Base-by-base conservation (phyloP, 139 green algal genomes). In the Klebsormidium nitens region DNA sequence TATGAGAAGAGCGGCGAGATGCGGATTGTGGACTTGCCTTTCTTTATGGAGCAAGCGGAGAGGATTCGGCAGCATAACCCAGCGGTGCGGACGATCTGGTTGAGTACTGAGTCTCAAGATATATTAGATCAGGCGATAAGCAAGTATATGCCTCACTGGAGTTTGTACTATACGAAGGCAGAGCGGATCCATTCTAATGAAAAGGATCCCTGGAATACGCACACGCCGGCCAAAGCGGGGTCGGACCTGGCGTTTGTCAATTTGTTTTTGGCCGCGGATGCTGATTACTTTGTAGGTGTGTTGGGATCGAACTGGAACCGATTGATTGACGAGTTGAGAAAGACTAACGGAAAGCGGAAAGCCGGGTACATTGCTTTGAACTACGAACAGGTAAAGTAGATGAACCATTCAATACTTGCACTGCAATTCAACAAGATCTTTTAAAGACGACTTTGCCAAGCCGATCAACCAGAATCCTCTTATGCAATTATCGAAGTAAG, bases 281-380 rank as follows among this genome's bases (percentile, higher is more conserved):
- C n/a, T 64, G 40, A 71, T 31, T 69, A 69, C 47, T 71, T 71
- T 63, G 63, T 71, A 26, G 63, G 63, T 17, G 26, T 28, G 17
- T 34, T 71, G 2, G 63, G 47, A 19, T 71, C 63, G 29, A 71
- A 71, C 48, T 71, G 63, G 63, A 46, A 61, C 52, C 29, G 63
- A 11, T 17, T 71, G 17, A 64, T 71, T 29, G 35, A 71, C 6
- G 40, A 71, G 48, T 29, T 71, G 39, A 26, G 63, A 23, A 39
- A 48, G 48, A 71, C 63, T 40, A 71, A 71, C 31, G 63, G 63
- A 17, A n/a, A 40, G 19, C 29, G 66, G 26, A 37, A 19, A 26
- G 47, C 47, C 3, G 28, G 47, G 11, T 71, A 38, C 42, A 26
- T 71, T 38, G 63, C 47, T 14, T 46, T 71, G 47, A 71, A 71